Conservation (phyloP, 2,329 filamentous ascomycete genomes). For the Talaromyces pinophilus region DNA sequence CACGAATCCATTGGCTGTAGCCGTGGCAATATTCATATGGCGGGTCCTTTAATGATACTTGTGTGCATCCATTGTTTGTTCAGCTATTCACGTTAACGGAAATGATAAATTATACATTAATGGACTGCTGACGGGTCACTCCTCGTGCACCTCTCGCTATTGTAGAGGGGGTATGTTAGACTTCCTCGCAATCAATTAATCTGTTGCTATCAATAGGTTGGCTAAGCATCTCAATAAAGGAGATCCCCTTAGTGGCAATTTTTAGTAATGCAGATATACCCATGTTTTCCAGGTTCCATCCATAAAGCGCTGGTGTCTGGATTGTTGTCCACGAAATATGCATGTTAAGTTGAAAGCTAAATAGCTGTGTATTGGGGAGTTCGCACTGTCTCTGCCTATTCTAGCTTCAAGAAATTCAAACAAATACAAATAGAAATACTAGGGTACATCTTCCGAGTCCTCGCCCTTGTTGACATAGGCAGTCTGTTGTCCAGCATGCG, state of each 20-base stretch:
- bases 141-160: neutral
- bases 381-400: no score
- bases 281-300: no score
- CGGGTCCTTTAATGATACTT: neutral
- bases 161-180: neutral
- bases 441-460: neutral
- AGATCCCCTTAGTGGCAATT: no score
- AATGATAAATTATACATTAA: neutral
- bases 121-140: neutral
- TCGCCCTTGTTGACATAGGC: neutral
- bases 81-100: neutral
- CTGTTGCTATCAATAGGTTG: neutral
- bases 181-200: neutral
- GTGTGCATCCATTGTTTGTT: neutral
- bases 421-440: neutral
- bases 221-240: no score
- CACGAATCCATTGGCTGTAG: neutral
- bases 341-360: no score
- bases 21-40: neutral
- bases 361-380: no score
- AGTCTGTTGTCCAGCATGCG: neutral
- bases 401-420: no score
- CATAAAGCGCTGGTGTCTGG: no score
- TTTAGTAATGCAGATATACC: no score
- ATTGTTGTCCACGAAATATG: no score